Evolutionary conservation across 1,139 yeast genomes (phyloP), one percentile per base, ranked within the genome.

Genomic region (Nakaseomyces uthaithaninus): DNA sequence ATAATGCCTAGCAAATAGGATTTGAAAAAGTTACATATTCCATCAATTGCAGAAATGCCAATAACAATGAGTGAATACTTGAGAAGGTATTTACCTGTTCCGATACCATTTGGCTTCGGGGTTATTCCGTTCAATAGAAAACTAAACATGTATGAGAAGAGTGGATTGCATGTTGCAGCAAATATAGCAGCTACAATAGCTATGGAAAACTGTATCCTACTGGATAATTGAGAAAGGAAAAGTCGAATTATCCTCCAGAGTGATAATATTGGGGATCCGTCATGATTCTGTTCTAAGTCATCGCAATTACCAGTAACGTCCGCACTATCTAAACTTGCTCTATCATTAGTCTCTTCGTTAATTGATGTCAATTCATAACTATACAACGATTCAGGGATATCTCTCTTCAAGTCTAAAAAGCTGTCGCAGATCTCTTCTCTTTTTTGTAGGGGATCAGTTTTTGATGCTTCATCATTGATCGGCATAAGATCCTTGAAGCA

Each of bases 71-170:
- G 46, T 0, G 94, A 76, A 96, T 95, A 87, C 47, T 68, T 66
- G 1, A 74, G 38, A 27, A 78, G 55, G 24, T 67, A 67, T 1
- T 41, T 25, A 6, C 49, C 37, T 3, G 64, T 64, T 1, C 68
- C 53, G 0, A 72, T 65, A 3, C 62, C 60, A 28, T 52, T 45
- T 3, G 46, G 42, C 27, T 46, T 37, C 20, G 74, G 71, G 7
- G 80, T 68, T 55, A 80, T 69, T 18, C 75, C 78, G 18, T 70
- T 57, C 18, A 89, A 63, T 5, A 89, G 63, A 46, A 77, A 75
- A 0, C 97, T 75, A 48, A 89, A 77, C 31, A 82, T 73, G 53
- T 62, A 87, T 0, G 96, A 83, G 49, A 91, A 86, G 0, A 83
- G 61, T 0, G 98, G 97, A 45, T 76, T 78, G 2, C 74, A 61